phyloP scores from a whole-genome alignment of 495 filamentous ascomycete species.

The Schizothecium vesticola region DNA sequence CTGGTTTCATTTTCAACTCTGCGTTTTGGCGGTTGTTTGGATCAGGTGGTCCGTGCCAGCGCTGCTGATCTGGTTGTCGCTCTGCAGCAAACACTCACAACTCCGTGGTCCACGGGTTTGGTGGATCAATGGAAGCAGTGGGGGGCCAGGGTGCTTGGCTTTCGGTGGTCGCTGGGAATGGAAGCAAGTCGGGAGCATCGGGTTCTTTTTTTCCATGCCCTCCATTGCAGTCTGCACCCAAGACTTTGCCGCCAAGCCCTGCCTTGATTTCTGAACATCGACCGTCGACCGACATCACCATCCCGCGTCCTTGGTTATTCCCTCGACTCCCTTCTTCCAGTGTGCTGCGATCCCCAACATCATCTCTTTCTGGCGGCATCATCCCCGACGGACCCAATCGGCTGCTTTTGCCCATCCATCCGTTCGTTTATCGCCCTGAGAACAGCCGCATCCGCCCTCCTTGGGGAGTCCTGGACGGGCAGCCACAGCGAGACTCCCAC shows the following conservation, averaged over 20 bases:
- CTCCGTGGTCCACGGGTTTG: neutral
- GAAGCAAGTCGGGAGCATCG: neutral
- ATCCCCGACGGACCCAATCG: neutral
- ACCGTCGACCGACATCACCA: constrained; percentile 4
- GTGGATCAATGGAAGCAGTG: neutral
- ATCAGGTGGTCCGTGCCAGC: neutral
- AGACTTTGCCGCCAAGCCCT: constrained; percentile 13
- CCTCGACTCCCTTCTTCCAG: neutral
- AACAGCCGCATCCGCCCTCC: neutral
- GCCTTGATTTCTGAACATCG: constrained; percentile 6
- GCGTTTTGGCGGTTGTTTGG: neutral
- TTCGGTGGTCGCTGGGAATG: neutral
- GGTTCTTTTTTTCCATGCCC: neutral
- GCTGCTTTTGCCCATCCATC: neutral
- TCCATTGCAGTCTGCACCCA: neutral
- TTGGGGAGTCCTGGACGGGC: neutral
- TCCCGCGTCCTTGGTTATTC: constrained; percentile 2
- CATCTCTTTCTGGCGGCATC: neutral
- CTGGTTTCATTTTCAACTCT: neutral
- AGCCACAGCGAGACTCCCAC: neutral
- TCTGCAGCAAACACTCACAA: neutral
- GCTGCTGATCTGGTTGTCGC: neutral
- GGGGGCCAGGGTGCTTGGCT: neutral
- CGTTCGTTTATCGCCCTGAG: constrained; percentile 3
- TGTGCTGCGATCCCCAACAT: neutral